Base-by-base conservation (phyloP, 805 yeast genomes). In the Candida sithepensis region DNA sequence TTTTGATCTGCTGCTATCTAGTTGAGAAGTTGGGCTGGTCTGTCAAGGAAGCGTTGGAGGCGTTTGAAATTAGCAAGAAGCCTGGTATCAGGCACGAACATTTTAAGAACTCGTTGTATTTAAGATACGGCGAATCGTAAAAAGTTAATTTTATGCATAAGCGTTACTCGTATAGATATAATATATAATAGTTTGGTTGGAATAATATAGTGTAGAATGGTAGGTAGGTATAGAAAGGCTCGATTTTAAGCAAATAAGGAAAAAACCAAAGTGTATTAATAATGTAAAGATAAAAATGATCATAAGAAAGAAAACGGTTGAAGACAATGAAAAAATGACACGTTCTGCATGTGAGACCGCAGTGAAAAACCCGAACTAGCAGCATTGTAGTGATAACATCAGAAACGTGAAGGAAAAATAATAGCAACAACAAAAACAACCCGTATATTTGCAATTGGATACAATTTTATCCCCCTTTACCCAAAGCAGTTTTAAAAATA, bases 51-150 rank as follows among this genome's bases (percentile, higher is more conserved):
- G 87, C 92, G 0, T 71, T 85, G 14, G 75, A 71, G 12, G 82
- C 82, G 0, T 85, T 82, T 60, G 72, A 68, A 41, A 53, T 40
- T 0, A 81, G 88, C 3, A 76, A 85, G 55, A 68, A 74, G 10
- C 90, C 91, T 0, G 92, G 92, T 1, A 82, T 86, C 47, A 82
- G 82, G 58, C 94, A 85, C 61, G 85, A 81, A 10, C 92, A 85
- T 63, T 85, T 85, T 59, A 73, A 84, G 14, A 89, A 85, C 63
- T 88, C 84, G 24, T 69, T 86, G 39, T 81, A 84, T 60, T 77
- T 85, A 23, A 65, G 88, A 42, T 84, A 85, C 57, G 80, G 78
- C 19, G 59, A 59, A 40, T 49, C 42, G 37, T n/a, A 24, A 6
- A 24, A 16, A 18, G 34, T 12, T 7, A 14, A n/a, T n/a, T n/a